phyloP scores from a whole-genome alignment of 352 stramenopile species.

The Halophytophthora polymorphica region DNA sequence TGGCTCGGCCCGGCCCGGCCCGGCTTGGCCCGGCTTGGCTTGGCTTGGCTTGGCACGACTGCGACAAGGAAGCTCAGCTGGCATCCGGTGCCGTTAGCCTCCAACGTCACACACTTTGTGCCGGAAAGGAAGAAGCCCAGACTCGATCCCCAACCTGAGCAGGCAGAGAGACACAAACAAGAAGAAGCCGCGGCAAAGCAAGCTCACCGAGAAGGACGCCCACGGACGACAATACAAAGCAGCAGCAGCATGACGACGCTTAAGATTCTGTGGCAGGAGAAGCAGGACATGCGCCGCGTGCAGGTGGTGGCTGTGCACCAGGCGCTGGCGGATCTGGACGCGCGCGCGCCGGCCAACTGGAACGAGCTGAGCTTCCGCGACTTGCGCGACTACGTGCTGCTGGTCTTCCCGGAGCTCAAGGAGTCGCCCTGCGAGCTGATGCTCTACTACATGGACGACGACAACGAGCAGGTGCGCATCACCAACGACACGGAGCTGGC shows the following conservation, averaged over 20 bases:
- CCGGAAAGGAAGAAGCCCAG: background rate
- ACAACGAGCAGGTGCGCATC: conserved; percentile 79
- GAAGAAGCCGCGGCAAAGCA: background rate
- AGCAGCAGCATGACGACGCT: conserved; percentile 60
- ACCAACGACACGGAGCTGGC: conserved; percentile 79
- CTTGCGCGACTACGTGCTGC: conserved; percentile 60
- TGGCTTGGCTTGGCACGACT: too few species aligned
- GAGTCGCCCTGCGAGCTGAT: conserved; percentile 35
- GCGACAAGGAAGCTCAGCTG: background rate
- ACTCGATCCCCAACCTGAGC: background rate
- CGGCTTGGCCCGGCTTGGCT: too few species aligned
- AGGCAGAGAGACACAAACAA: background rate
- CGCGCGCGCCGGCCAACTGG: conserved; percentile 26
- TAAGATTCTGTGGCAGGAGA: conserved; percentile 80
- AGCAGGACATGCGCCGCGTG: conserved; percentile 84
- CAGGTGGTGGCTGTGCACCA: conserved; percentile 67
- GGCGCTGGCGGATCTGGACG: conserved; percentile 44
- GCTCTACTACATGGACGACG: conserved; percentile 83
- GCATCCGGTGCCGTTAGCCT: background rate
- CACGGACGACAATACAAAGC: conserved; percentile 2
- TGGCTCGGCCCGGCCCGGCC: too few species aligned
- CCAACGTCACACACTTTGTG: background rate
- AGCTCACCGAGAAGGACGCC: background rate
- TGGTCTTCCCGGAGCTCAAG: conserved; percentile 62
- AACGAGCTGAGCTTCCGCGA: conserved; percentile 52